Evolutionary conservation across 1,284 basidiomycete species (phyloP).

Genomic region (Ustilago loliicola): DNA sequence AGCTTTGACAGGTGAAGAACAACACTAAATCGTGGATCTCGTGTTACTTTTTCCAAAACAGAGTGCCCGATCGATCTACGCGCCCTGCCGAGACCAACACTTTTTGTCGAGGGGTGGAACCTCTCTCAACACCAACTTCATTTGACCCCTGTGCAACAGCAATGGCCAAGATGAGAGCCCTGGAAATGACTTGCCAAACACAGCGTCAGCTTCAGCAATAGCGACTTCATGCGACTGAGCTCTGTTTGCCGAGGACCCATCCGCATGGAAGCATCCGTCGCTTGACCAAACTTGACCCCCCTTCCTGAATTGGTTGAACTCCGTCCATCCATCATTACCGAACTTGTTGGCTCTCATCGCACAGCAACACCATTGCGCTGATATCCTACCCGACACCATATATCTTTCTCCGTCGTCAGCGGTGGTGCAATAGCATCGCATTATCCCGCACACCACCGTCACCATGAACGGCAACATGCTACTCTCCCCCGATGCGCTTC

Average conservation of each 20-base stretch:
- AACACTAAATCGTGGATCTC: constrained; percentile 5
- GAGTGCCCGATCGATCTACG: constrained; percentile 9
- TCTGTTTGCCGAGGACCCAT: constrained; percentile 14
- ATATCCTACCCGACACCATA: constrained; percentile 1
- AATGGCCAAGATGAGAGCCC: neutral
- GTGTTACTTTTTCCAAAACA: neutral
- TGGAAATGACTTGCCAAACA: constrained; percentile 16
- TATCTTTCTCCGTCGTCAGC: constrained; percentile 1
- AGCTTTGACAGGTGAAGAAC: constrained; percentile 9
- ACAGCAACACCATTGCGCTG: neutral
- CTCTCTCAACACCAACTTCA: constrained; percentile 21
- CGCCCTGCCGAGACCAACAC: constrained; percentile 12
- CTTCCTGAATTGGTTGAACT: constrained; percentile 18
- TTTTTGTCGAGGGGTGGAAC: constrained; percentile 11
- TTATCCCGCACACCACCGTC: neutral
- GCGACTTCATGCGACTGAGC: constrained; percentile 3
- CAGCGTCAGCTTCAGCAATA: neutral
- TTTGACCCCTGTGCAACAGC: neutral
- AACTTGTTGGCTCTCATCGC: too few species aligned
- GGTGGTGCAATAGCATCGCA: constrained; percentile 15
- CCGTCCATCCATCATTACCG: neutral
- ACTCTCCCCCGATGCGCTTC: constrained; percentile 54
- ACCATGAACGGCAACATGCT: constrained; percentile 46
- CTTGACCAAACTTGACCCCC: constrained; percentile 1
- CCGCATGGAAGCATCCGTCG: constrained; percentile 5